Conservation (phyloP, 345 rosid genomes). For the Eutrema yunnanense region DNA sequence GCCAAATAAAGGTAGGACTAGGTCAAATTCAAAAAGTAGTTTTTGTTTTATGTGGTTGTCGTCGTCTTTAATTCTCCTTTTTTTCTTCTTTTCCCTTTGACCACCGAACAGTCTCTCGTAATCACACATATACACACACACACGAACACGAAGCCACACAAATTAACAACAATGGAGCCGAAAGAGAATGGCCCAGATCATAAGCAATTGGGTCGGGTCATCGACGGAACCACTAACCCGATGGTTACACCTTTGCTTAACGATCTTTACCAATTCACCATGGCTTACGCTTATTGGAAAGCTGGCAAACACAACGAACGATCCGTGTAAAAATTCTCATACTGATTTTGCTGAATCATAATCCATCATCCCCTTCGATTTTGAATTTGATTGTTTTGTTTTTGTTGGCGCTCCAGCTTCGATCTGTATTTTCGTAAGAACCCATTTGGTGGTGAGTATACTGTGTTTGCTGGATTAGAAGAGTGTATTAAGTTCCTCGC, state of each 20-base stretch:
- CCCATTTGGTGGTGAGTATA: slow-evolving; percentile 91
- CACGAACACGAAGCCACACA: neutral
- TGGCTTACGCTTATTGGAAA: slow-evolving; percentile 98
- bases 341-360: too few species aligned
- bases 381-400: neutral
- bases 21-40: neutral
- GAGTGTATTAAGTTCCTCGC: slow-evolving; percentile 87
- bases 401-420: slow-evolving; percentile 40
- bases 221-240: slow-evolving; percentile 70
- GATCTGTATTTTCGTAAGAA: slow-evolving; percentile 89
- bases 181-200: slow-evolving; percentile 28
- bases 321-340: slow-evolving; percentile 46
- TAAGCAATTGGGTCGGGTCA: slow-evolving; percentile 20
- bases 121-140: neutral
- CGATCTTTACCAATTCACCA: slow-evolving; percentile 93
- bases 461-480: slow-evolving; percentile 88
- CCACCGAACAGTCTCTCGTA: neutral
- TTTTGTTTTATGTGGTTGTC: neutral
- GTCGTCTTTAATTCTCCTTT: neutral
- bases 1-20: neutral
- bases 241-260: slow-evolving; percentile 89
- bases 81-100: neutral
- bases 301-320: slow-evolving; percentile 79
- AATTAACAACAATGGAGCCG: slow-evolving; percentile 20
- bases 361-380: neutral